Evolutionary conservation across 139 green algal species (phyloP).

Genomic region (Chlamydomonas incerta): DNA sequence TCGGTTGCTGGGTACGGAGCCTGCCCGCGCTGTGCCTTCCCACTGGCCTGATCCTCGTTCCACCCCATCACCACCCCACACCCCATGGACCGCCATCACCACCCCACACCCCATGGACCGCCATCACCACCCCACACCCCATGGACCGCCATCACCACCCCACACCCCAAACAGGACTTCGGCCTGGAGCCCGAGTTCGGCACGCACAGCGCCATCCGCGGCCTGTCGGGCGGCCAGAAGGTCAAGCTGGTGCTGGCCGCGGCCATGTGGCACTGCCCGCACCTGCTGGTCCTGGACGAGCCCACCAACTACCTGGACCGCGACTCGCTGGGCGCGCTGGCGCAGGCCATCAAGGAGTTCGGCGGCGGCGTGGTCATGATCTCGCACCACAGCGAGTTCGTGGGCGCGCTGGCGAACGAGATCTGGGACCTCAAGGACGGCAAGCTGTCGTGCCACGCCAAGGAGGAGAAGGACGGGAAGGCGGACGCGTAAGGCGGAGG

Average conservation of each 20-base stretch:
- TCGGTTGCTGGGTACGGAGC: too few relatives aligned
- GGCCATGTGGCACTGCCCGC: constrained; percentile 84
- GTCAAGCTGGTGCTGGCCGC: constrained; percentile 87
- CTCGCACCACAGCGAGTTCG: constrained; percentile 61
- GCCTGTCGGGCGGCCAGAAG: constrained; percentile 85
- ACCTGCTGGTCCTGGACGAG: constrained; percentile 92
- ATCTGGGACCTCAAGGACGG: constrained; percentile 45
- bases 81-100: too few relatives aligned
- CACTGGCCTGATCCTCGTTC: too few relatives aligned
- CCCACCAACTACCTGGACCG: constrained; percentile 93
- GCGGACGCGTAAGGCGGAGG: background rate
- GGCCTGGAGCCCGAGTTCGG: constrained; percentile 94
- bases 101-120: too few relatives aligned
- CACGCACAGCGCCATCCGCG: constrained; percentile 86
- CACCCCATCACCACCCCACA: too few relatives aligned
- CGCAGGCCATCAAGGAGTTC: constrained; percentile 81
- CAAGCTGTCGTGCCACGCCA: constrained; percentile 37
- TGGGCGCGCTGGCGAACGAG: constrained; percentile 56
- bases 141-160: background rate
- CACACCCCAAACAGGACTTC: constrained; percentile 70
- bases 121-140: background rate
- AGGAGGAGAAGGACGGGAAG: background rate
- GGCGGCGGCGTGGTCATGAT: constrained; percentile 62
- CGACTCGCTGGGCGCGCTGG: constrained; percentile 84
- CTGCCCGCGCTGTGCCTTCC: too few relatives aligned